These are phyloP conservation scores for Diaporthe sp. DNA, from an alignment of 2,329 filamentous ascomycete species.

Conservation along the genomic window DNA sequence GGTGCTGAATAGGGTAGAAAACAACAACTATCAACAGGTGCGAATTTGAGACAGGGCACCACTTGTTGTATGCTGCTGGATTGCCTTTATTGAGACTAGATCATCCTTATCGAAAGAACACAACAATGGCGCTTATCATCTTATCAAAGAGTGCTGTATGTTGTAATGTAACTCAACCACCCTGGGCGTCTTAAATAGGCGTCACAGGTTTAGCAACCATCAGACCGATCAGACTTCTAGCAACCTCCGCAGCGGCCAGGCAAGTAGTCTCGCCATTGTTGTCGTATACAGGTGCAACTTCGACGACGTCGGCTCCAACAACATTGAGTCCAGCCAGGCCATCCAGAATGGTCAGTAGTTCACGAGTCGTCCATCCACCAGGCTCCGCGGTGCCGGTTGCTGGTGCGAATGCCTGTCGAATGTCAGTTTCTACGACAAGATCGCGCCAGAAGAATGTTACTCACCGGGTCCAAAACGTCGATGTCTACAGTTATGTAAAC, in stretches of 20 bases:
- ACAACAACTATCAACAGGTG: too few relatives aligned
- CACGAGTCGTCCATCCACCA: constrained; percentile 84
- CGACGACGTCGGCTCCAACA: constrained; percentile 84
- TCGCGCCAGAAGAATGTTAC: constrained; percentile 50
- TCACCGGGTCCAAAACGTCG: constrained; percentile 79
- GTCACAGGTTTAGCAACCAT: constrained; percentile 32
- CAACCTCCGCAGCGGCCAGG: constrained; percentile 38
- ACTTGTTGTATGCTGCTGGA: too few relatives aligned
- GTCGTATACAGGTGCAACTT: constrained; percentile 84
- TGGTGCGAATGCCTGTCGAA: constrained; percentile 28
- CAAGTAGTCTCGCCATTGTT: constrained; percentile 77
- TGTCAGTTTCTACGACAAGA: constrained; percentile 64
- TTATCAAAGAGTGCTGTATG: not conserved
- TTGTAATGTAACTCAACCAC: not conserved
- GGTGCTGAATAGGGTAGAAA: too few relatives aligned
- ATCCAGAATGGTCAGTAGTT: constrained; percentile 80
- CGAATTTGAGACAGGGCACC: too few relatives aligned
- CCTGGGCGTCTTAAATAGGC: not conserved
- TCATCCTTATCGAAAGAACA: too few relatives aligned
- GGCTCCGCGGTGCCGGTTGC: constrained; percentile 85
- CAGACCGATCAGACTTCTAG: constrained; percentile 26
- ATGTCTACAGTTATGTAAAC: constrained; percentile 85
- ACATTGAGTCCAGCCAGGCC: constrained; percentile 80
- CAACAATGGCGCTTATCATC: not conserved
- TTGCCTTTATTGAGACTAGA: too few relatives aligned